Percentiles rank a stretch among this genome's conserved stretches.
Evolutionary conservation across 306 rosid genomes (phyloP).

Genomic region (Medicago arabica): DNA sequence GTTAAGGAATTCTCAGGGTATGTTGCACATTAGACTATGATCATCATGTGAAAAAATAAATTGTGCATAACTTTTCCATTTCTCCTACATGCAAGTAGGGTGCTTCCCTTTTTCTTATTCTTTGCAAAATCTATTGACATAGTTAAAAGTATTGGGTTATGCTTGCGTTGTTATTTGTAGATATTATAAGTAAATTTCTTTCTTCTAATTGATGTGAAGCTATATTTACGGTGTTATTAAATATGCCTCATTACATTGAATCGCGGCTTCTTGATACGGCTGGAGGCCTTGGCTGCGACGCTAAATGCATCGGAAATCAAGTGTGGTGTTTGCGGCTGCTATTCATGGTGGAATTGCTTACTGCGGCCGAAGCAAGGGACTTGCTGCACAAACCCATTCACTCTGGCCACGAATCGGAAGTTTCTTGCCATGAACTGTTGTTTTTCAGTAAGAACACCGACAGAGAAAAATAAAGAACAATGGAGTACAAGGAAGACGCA

Average conservation of each 20-base stretch:
- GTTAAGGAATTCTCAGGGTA: neutral
- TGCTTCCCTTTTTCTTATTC: slow-evolving; percentile 5
- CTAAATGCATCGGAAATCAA: neutral
- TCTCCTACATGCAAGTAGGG: slow-evolving; percentile 7
- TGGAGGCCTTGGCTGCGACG: neutral
- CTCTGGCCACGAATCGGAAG: neutral
- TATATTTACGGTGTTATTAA: slow-evolving; percentile 14
- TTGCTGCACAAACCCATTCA: neutral
- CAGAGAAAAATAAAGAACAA: neutral
- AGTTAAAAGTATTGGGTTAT: neutral
- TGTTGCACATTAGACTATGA: slow-evolving; percentile 8
- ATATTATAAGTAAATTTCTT: slow-evolving; percentile 12
- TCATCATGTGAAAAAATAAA: neutral
- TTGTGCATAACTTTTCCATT: slow-evolving; percentile 10
- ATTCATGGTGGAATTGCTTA: neutral
- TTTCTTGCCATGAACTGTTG: neutral
- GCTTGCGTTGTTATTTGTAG: neutral
- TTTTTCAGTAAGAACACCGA: neutral
- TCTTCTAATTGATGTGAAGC: slow-evolving; percentile 33
- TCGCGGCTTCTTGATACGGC: neutral
- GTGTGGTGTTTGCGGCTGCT: neutral
- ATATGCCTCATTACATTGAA: neutral
- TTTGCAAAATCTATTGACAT: slow-evolving; percentile 1
- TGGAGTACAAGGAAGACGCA: neutral
- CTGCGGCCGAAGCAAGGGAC: neutral